Percentiles rank a stretch among this genome's conserved stretches.
Evolutionary conservation across 257 asterid species (phyloP).

Genomic region (Nicotiana undulata): DNA sequence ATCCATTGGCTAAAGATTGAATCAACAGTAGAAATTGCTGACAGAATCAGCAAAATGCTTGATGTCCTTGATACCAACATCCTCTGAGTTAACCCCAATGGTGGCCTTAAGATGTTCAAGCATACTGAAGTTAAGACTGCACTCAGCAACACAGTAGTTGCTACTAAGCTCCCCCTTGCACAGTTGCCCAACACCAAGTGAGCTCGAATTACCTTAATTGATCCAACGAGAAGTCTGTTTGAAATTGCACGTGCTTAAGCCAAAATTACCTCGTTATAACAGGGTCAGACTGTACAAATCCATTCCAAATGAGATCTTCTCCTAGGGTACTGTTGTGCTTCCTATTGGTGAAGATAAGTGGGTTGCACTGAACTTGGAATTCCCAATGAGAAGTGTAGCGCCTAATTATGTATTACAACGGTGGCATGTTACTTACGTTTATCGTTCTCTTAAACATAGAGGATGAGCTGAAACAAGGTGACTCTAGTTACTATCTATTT

Average conservation of each 20-base stretch:
- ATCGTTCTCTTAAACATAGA: neutral
- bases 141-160: slow-evolving; percentile 71
- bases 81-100: too few relatives aligned
- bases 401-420: neutral
- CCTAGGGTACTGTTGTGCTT: slow-evolving; percentile 28
- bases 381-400: slow-evolving; percentile 12
- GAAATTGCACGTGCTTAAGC: neutral
- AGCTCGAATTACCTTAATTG: too few relatives aligned
- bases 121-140: slow-evolving; percentile 88
- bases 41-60: too few relatives aligned
- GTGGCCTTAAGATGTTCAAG: slow-evolving; percentile 42
- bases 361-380: slow-evolving; percentile 32
- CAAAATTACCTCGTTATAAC: slow-evolving; percentile 29
- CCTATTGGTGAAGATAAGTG: slow-evolving; percentile 40
- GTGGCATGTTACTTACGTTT: neutral
- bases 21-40: too few relatives aligned
- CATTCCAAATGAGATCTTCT: slow-evolving; percentile 29
- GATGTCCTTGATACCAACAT: too few relatives aligned
- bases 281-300: slow-evolving; percentile 30
- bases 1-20: too few relatives aligned
- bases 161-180: slow-evolving; percentile 70
- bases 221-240: too few relatives aligned
- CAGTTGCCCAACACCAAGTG: neutral
- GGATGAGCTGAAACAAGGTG: neutral
- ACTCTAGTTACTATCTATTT: neutral